phyloP scores from a whole-genome alignment of 805 yeast genomes.

The Cephaloascus fragrans region DNA sequence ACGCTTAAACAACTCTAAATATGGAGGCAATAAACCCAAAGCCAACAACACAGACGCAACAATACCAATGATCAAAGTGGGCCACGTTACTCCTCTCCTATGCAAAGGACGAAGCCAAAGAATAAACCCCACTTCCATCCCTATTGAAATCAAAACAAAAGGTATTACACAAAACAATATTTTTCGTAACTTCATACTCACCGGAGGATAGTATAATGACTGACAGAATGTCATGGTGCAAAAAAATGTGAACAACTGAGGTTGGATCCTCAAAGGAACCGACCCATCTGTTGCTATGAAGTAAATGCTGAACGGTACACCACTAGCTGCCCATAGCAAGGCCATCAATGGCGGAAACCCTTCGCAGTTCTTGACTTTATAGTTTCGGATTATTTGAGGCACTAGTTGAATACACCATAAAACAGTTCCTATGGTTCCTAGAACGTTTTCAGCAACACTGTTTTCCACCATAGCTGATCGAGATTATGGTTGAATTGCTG shows the following conservation, averaged over 20 bases:
- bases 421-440: conserved; percentile 84
- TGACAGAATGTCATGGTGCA: conserved; percentile 40
- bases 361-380: conserved; percentile 63
- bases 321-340: conserved; percentile 68
- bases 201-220: conserved; percentile 44
- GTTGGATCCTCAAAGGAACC: conserved; percentile 43
- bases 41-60: conserved; percentile 40
- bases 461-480: no score
- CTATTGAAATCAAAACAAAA: conserved; percentile 26
- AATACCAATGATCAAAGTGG: conserved; percentile 35
- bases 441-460: conserved; percentile 62
- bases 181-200: conserved; percentile 16
- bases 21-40: conserved; percentile 44
- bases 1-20: conserved; percentile 42
- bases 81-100: conserved; percentile 29
- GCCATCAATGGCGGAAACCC: conserved; percentile 88
- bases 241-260: conserved; percentile 42
- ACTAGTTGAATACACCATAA: conserved; percentile 88
- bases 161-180: conserved; percentile 16
- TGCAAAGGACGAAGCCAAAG: conserved; percentile 39
- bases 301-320: conserved; percentile 44
- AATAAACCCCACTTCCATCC: conserved; percentile 38
- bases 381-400: conserved; percentile 78
- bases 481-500: no score
- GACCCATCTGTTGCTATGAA: conserved; percentile 37